Conservation (phyloP, 805 yeast species). For the Maudiozyma serrabonitensis region DNA sequence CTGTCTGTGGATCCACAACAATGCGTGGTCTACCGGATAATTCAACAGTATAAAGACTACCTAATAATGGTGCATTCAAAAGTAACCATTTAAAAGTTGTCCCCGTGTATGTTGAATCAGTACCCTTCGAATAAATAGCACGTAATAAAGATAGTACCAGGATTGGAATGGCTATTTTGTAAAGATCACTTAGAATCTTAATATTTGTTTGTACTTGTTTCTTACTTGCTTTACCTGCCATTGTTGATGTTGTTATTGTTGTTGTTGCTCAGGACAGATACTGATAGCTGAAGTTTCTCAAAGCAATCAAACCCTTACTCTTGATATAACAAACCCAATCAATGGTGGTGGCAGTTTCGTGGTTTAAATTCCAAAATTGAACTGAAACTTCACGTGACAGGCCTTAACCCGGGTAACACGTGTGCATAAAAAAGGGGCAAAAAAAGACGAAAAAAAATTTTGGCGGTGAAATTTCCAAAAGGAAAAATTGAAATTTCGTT, state of each 20-base stretch:
- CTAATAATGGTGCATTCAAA: slow-evolving; percentile 27
- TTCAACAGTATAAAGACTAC: slow-evolving; percentile 37
- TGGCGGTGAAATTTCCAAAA: too few relatives aligned
- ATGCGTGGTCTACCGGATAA: slow-evolving; percentile 41
- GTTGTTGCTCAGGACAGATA: too few relatives aligned
- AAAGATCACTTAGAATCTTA: slow-evolving; percentile 15
- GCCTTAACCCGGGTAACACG: too few relatives aligned
- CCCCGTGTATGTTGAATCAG: background rate
- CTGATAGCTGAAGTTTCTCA: too few relatives aligned
- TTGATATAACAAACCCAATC: too few relatives aligned
- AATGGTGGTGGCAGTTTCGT: too few relatives aligned
- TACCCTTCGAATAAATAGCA: slow-evolving; percentile 26
- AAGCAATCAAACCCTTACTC: too few relatives aligned
- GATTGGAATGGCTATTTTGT: slow-evolving; percentile 21
- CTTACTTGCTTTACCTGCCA: slow-evolving; percentile 53
- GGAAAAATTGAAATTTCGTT: too few relatives aligned
- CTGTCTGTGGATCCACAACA: slow-evolving; percentile 1
- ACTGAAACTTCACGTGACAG: too few relatives aligned
- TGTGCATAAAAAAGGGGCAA: too few relatives aligned
- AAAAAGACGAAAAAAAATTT: too few relatives aligned
- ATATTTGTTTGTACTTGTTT: slow-evolving; percentile 35
- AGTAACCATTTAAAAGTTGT: slow-evolving; percentile 11
- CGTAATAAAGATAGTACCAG: slow-evolving; percentile 28
- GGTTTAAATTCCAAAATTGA: too few relatives aligned
- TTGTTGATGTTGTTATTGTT: slow-evolving; percentile 11